Evolutionary conservation across 345 rosid genomes (phyloP).

Genomic region (Boechera stricta): DNA sequence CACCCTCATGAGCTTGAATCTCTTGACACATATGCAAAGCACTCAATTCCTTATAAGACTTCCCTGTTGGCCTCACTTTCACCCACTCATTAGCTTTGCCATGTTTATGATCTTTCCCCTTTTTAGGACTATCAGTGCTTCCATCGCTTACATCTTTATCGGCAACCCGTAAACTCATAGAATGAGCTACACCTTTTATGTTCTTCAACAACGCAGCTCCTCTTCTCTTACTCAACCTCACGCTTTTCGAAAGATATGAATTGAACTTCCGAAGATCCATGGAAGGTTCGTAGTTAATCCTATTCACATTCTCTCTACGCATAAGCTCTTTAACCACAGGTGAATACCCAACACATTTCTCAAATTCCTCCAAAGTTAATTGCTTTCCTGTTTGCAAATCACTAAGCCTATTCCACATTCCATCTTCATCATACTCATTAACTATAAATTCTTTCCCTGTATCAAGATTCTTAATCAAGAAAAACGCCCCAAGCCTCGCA

Average conservation of each 20-base stretch:
- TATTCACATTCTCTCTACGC: slow-evolving; percentile 76
- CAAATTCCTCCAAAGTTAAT: slow-evolving; percentile 89
- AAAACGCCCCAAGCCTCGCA: slow-evolving; percentile 60
- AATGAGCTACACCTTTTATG: slow-evolving; percentile 81
- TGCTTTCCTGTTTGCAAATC: slow-evolving; percentile 98
- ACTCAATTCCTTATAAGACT: slow-evolving; percentile 79
- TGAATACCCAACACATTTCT: slow-evolving; percentile 79
- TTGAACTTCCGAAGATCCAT: slow-evolving; percentile 54
- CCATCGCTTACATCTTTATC: slow-evolving; percentile 56
- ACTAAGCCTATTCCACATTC: slow-evolving; percentile 94
- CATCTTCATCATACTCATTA: slow-evolving; percentile 76
- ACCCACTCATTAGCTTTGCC: slow-evolving; percentile 70
- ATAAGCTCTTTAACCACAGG: slow-evolving; percentile 92
- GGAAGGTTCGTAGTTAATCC: slow-evolving; percentile 47
- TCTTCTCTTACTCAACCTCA: slow-evolving; percentile 76
- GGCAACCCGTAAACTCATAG: slow-evolving; percentile 53
- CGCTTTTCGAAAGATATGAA: slow-evolving; percentile 69
- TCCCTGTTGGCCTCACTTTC: slow-evolving; percentile 80
- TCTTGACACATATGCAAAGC: slow-evolving; percentile 90
- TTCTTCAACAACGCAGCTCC: slow-evolving; percentile 85
- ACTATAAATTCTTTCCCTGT: slow-evolving; percentile 88
- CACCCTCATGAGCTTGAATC: slow-evolving; percentile 91
- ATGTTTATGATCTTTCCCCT: slow-evolving; percentile 55
- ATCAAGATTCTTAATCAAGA: slow-evolving; percentile 87
- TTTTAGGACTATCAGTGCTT: slow-evolving; percentile 32